Evolutionary conservation across 2,329 filamentous ascomycete species (phyloP), one percentile per base, ranked within the genome.

Genomic region (Pezicula rhizophila): DNA sequence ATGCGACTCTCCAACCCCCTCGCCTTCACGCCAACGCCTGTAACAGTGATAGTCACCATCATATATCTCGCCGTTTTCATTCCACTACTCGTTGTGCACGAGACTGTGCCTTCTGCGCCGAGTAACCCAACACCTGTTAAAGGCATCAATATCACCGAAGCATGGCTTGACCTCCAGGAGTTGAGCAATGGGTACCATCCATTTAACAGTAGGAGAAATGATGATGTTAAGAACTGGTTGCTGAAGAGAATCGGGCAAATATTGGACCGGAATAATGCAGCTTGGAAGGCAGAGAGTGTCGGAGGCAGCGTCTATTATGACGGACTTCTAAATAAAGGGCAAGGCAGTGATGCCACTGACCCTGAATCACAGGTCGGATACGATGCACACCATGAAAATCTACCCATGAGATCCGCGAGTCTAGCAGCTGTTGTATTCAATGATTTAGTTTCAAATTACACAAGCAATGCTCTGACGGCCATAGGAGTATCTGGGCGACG

Each of bases 181-280:
- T 76, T 99, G 43, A 92, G 86, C 31, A 75, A 75, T 54, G 75
- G 76, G 1, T 93, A 87, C 63, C 93, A 96, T 64, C 92, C 93
- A 0, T 96, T 89, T 72, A 96, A 96, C 69, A 91, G 86, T 57
- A 84, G 76, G 51, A 76, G 80, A 52, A 97, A 96, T 64, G 91
- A 96, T 58, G 72, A 81, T 20, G 83, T 96, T 31, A 83, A 88
- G 52, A 71, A 79, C 31, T 96, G 85, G 75, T 71, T 97, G 31
- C 72, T 96, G 52, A 60, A 71, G 15, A 80, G 90, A 51, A 79
- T 95, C 50, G 71, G 82, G 52, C 71, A 77, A 34, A 93, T 96
- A 51, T 66, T 92, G 54, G 70, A 78, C 28, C 70, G 72, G 18
- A 89, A 87, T 63, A 69, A 69, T 2, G 74, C 77, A 10, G 58